Percentiles rank a stretch among this genome's conserved stretches.
phyloP scores from a whole-genome alignment of 2,329 filamentous ascomycete genomes.

The Epichloe coenophiala region DNA sequence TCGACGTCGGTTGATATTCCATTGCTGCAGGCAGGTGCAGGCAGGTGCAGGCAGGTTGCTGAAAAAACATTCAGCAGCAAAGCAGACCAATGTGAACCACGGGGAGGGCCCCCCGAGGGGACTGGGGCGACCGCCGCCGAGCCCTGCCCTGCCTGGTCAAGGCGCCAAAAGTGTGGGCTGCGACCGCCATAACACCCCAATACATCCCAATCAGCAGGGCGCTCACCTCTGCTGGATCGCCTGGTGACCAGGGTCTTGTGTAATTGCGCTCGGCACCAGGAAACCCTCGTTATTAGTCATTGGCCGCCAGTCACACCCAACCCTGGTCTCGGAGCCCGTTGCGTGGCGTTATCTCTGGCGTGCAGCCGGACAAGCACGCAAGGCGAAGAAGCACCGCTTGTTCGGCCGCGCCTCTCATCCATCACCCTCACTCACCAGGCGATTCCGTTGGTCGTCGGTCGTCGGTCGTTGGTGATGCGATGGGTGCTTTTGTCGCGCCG shows the following conservation, averaged over 20 bases:
- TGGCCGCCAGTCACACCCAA: not conserved
- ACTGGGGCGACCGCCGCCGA: not conserved
- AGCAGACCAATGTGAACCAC: not conserved
- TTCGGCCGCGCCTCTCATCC: too few relatives aligned
- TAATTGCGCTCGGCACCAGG: conserved; percentile 4
- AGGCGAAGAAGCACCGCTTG: too few relatives aligned
- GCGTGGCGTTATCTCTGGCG: not conserved
- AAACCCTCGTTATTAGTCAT: not conserved
- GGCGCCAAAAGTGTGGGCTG: not conserved
- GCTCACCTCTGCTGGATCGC: not conserved
- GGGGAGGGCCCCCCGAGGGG: not conserved
- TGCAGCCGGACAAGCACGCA: not conserved
- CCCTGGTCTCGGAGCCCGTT: not conserved
- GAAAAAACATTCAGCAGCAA: not conserved
- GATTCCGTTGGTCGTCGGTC: too few relatives aligned
- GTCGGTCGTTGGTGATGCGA: too few relatives aligned
- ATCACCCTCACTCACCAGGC: too few relatives aligned
- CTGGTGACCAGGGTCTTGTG: conserved; percentile 3
- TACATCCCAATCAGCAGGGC: conserved; percentile 4
- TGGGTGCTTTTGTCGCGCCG: too few relatives aligned
- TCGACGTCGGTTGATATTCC: too few relatives aligned
- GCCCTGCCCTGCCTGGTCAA: not conserved
- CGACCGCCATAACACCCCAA: not conserved
- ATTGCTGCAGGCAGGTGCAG: too few relatives aligned
- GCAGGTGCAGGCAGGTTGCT: too few relatives aligned